These are phyloP conservation scores for Coffea canephora DNA, from an alignment of 257 asterid species.

Conservation along the genomic window DNA sequence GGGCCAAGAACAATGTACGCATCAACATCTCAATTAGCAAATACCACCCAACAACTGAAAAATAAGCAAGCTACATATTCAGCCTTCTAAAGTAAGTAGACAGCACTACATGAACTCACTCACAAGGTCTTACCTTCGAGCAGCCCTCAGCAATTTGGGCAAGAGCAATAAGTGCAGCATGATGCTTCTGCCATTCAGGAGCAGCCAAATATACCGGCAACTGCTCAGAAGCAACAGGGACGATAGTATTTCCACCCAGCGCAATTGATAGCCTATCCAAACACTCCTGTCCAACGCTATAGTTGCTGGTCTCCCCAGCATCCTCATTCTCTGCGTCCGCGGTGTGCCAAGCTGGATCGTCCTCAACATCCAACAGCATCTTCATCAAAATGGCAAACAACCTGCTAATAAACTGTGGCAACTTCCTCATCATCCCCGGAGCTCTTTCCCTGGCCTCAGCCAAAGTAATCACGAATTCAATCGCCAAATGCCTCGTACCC, in stretches of 20 bases:
- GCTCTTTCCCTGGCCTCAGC: slow-evolving; percentile 98
- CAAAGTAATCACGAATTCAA: slow-evolving; percentile 89
- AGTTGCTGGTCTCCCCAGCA: slow-evolving; percentile 94
- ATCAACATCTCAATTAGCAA: not conserved
- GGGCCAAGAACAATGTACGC: not conserved
- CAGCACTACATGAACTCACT: not conserved
- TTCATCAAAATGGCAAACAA: slow-evolving; percentile 76
- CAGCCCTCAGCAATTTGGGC: slow-evolving; percentile 99
- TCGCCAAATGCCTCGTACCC: slow-evolving; percentile 89
- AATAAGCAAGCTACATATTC: not conserved
- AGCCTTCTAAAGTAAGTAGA: not conserved
- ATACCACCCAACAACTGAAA: not conserved
- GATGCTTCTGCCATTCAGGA: slow-evolving; percentile 94
- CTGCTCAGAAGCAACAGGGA: slow-evolving; percentile 94
- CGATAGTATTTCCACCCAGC: slow-evolving; percentile 86
- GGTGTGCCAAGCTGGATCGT: slow-evolving; percentile 88
- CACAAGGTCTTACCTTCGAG: slow-evolving; percentile 57
- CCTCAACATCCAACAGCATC: slow-evolving; percentile 86
- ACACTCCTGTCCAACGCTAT: slow-evolving; percentile 94
- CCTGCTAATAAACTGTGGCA: slow-evolving; percentile 86
- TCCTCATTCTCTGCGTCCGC: slow-evolving; percentile 88
- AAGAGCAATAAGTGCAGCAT: slow-evolving; percentile 89
- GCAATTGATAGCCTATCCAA: slow-evolving; percentile 86
- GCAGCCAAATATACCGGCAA: slow-evolving; percentile 72
- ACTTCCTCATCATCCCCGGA: slow-evolving; percentile 99